Conservation (phyloP, 805 yeast species). For the Osmozyma mogii region DNA sequence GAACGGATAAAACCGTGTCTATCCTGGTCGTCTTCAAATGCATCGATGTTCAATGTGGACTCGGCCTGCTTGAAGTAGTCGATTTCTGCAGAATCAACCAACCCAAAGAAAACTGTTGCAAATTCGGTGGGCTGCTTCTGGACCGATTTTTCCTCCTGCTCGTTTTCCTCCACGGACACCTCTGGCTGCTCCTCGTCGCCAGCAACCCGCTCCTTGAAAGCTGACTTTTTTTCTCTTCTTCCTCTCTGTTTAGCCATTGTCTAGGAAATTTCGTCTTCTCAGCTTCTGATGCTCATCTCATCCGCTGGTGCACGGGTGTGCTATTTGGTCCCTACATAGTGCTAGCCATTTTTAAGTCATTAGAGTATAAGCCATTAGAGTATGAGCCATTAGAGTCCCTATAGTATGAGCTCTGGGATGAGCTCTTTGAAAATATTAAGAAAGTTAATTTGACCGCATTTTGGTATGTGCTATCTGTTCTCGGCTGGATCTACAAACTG, state of each 20-base stretch:
- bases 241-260: constrained; percentile 30
- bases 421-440: too few species aligned
- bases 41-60: constrained; percentile 70
- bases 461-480: too few species aligned
- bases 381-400: too few species aligned
- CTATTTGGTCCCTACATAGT: too few species aligned
- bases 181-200: constrained; percentile 8
- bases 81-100: constrained; percentile 73
- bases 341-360: too few species aligned
- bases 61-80: constrained; percentile 94
- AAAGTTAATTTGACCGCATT: too few species aligned
- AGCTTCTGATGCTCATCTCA: too few species aligned
- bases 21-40: constrained; percentile 70
- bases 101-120: constrained; percentile 63
- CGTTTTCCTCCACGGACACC: constrained; percentile 5
- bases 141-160: constrained; percentile 4
- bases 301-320: too few species aligned
- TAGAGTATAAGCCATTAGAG: too few species aligned
- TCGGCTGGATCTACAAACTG: too few species aligned
- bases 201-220: constrained; percentile 14
- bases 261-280: too few species aligned
- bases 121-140: constrained; percentile 11
- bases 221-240: constrained; percentile 31
- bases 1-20: constrained; percentile 63
- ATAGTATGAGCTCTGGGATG: too few species aligned